Evolutionary conservation across 805 yeast species (phyloP), one percentile per base, ranked within the genome.

Genomic region (Saccharomyces eubayanus): DNA sequence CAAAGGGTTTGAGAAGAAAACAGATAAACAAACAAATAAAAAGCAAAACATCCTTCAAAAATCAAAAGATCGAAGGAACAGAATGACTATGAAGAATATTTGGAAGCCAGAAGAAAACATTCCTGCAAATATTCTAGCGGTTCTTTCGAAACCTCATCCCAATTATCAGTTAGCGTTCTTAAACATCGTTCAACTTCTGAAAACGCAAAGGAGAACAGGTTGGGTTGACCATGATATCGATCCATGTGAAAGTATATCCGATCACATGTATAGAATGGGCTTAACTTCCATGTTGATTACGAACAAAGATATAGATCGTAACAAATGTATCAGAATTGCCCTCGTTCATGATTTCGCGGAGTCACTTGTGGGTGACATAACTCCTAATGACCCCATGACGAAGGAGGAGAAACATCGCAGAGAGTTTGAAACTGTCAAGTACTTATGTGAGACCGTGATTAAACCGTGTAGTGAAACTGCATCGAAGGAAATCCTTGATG

Each of bases 251-350:
- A 80, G 87, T 50, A 89, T 89, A 53, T 80, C 88, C 11, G 97
- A 90, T 70, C 97, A 91, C 70, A 90, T 90, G 96, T 91, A 91
- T 67, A 77, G 98, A 55, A 92, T 91, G 97, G 83, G 89, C 2
- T 74, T 91, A 29, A 82, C 89, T 49, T 76, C 92, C 27, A 81
- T 89, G 85, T 69, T 89, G 30, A 77, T 89, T 48, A 70, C 72
- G 36, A 72, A 77, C 50, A 67, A 69, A 14, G 70, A 74, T 5
- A 74, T 86, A 46, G 82, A 87, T 69, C 75, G 80, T 31, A 77
- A 79, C 56, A 81, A 81, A 62, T 89, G 96, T 73, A 85, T 83
- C 50, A 86, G 87, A 70, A 90, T 91, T 52, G 89, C 97, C 0
- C 74, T 89, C 46, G 83, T 89, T 47, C 98, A 91, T 73, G 98